Percentiles rank a stretch among this genome's conserved stretches.
These are phyloP conservation scores for Glaciozyma antarctica DNA, from an alignment of 768 basidiomycete species.

Conservation along the genomic window DNA sequence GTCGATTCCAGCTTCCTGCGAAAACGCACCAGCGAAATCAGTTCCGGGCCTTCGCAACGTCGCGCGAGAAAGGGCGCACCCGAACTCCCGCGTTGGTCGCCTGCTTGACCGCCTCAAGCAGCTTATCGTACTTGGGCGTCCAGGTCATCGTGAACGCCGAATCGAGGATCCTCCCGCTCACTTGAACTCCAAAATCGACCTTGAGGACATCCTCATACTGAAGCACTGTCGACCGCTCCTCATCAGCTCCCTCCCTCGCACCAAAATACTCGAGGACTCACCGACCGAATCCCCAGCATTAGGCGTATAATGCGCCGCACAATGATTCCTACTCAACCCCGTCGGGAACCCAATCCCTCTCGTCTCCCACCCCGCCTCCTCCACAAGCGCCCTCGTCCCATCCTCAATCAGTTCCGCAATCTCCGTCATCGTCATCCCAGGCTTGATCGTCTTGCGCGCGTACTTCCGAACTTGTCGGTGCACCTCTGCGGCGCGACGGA, in stretches of 20 bases:
- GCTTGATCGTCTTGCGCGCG: constrained; percentile 71
- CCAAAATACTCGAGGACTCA: constrained; percentile 16
- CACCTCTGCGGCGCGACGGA: constrained; percentile 88
- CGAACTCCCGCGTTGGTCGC: constrained; percentile 86
- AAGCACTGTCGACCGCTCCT: constrained; percentile 51
- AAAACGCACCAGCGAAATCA: background rate
- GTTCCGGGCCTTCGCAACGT: background rate
- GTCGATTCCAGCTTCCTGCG: constrained; percentile 90
- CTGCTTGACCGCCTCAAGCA: constrained; percentile 83
- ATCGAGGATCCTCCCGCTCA: constrained; percentile 87
- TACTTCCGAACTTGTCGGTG: constrained; percentile 81
- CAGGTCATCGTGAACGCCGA: constrained; percentile 88
- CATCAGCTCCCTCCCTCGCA: constrained; percentile 3
- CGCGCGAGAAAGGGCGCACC: constrained; percentile 43
- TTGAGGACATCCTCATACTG: constrained; percentile 80
- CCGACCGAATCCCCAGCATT: constrained; percentile 55
- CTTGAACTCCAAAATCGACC: constrained; percentile 95
- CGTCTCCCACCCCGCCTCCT: constrained; percentile 63
- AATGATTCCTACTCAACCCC: constrained; percentile 83
- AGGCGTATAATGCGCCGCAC: constrained; percentile 92
- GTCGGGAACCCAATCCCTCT: constrained; percentile 93
- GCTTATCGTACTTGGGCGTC: constrained; percentile 78
- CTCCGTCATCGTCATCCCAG: constrained; percentile 88
- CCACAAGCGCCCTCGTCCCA: constrained; percentile 78
- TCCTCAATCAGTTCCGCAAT: constrained; percentile 91